Conservation (phyloP, 2,329 filamentous ascomycete genomes). For the Allantophomopsis cytisporea region DNA sequence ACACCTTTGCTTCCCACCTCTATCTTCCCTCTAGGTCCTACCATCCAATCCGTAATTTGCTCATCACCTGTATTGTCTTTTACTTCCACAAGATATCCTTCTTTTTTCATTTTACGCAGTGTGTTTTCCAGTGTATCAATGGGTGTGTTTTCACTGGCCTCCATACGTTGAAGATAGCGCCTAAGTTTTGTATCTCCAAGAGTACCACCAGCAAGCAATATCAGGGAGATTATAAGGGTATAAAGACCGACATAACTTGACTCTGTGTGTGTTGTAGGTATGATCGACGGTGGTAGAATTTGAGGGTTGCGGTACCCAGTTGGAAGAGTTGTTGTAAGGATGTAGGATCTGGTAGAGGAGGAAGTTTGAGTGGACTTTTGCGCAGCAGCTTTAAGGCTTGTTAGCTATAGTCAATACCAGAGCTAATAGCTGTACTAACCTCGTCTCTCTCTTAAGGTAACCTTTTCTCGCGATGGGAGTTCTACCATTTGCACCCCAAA, state of each 20-base stretch:
- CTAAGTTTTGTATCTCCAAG: conserved; percentile 69
- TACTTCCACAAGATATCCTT: conserved; percentile 71
- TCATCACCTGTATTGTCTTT: conserved; percentile 62
- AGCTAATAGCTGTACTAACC: conserved; percentile 29
- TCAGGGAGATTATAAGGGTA: conserved; percentile 64
- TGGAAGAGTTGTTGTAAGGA: conserved; percentile 64
- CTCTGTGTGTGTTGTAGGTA: conserved; percentile 53
- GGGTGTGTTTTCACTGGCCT: conserved; percentile 60
- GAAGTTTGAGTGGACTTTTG: conserved; percentile 30
- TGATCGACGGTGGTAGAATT: conserved; percentile 55
- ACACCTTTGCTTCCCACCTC: conserved; percentile 74
- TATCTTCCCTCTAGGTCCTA: conserved; percentile 74
- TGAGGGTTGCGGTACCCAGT: conserved; percentile 46
- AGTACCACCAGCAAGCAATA: conserved; percentile 59
- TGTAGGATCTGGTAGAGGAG: conserved; percentile 54
- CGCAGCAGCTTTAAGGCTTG: conserved; percentile 11
- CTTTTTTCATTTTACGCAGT: conserved; percentile 60
- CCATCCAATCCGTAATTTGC: conserved; percentile 65
- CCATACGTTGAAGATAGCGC: conserved; percentile 60
- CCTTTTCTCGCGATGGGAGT: conserved; percentile 67
- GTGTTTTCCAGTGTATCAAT: conserved; percentile 64
- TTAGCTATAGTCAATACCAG: background rate
- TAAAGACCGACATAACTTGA: conserved; percentile 73
- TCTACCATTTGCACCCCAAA: conserved; percentile 95
- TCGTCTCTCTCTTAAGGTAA: conserved; percentile 67